A percentile compares a stretch with the other conserved stretches of the same genome.
Evolutionary conservation across 148 eudicot genomes (phyloP).

Genomic region (Salicornia ramosissima): DNA sequence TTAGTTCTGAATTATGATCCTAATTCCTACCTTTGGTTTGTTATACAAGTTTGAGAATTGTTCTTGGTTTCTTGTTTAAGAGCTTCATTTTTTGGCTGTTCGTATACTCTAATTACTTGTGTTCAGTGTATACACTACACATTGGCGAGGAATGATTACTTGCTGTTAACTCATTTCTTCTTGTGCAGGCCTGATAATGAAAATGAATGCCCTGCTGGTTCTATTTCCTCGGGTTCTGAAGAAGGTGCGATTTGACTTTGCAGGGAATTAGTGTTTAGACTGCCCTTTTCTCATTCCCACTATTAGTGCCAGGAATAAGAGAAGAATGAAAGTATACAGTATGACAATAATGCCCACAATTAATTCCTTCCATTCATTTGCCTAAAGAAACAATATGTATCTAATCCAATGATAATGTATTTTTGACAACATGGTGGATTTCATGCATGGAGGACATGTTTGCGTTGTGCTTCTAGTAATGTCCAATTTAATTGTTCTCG

Average conservation of each 20-base stretch:
- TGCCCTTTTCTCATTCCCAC: background rate
- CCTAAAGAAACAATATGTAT: background rate
- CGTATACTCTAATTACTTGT: background rate
- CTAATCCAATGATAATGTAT: background rate
- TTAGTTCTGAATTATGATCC: background rate
- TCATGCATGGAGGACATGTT: background rate
- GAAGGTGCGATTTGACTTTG: constrained; percentile 41
- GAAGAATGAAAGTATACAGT: background rate
- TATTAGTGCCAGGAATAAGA: background rate
- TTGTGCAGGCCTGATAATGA: constrained; percentile 53
- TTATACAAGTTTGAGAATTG: background rate
- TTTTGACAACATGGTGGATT: background rate
- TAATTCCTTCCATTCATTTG: background rate
- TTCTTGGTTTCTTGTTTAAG: background rate
- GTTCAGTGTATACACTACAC: background rate
- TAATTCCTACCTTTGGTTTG: background rate
- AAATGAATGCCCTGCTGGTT: constrained; percentile 27
- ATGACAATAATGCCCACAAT: background rate
- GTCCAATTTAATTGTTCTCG: too few species aligned
- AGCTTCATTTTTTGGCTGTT: background rate
- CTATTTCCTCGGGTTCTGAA: constrained; percentile 33
- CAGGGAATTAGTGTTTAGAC: background rate
- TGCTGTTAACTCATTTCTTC: constrained; percentile 10
- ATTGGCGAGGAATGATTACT: background rate
- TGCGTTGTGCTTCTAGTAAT: background rate